These are phyloP conservation scores for Kluyveromyces siamensis DNA, from an alignment of 805 yeast genomes.

Conservation along the genomic window DNA sequence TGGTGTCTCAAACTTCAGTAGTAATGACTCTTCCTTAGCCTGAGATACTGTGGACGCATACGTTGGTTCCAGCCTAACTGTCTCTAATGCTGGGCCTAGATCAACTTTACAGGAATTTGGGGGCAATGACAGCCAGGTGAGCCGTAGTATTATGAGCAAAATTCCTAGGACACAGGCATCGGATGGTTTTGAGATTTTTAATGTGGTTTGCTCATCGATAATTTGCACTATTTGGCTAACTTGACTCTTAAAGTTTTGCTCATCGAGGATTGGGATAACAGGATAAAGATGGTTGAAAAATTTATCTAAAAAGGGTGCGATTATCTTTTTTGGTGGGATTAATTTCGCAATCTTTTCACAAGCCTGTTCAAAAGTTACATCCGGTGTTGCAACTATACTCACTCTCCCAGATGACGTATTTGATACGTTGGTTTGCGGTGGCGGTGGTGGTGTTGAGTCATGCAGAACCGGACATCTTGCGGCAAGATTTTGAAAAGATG, in stretches of 20 bases:
- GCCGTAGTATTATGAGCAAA: slow-evolving; percentile 40
- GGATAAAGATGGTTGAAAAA: slow-evolving; percentile 54
- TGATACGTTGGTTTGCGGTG: background rate
- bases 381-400: background rate
- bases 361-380: slow-evolving; percentile 14
- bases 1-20: slow-evolving; percentile 22
- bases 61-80: slow-evolving; percentile 12
- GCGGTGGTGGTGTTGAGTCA: slow-evolving; percentile 10
- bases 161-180: slow-evolving; percentile 41
- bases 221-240: slow-evolving; percentile 21
- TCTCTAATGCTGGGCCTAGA: slow-evolving; percentile 16
- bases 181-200: slow-evolving; percentile 27
- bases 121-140: slow-evolving; percentile 50
- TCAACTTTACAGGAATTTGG: slow-evolving; percentile 29
- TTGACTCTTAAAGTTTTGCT: slow-evolving; percentile 30
- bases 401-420: background rate
- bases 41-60: slow-evolving; percentile 17
- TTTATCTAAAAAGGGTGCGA: slow-evolving; percentile 48
- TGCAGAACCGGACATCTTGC: slow-evolving; percentile 24
- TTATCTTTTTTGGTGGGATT: slow-evolving; percentile 45
- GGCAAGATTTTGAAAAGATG: slow-evolving; percentile 19
- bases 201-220: slow-evolving; percentile 10
- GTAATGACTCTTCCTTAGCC: slow-evolving; percentile 22
- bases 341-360: slow-evolving; percentile 17
- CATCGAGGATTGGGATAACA: slow-evolving; percentile 60